Percentiles rank a stretch among this genome's conserved stretches.
Conservation (phyloP, 306 rosid genomes). For the Malus fusca region DNA sequence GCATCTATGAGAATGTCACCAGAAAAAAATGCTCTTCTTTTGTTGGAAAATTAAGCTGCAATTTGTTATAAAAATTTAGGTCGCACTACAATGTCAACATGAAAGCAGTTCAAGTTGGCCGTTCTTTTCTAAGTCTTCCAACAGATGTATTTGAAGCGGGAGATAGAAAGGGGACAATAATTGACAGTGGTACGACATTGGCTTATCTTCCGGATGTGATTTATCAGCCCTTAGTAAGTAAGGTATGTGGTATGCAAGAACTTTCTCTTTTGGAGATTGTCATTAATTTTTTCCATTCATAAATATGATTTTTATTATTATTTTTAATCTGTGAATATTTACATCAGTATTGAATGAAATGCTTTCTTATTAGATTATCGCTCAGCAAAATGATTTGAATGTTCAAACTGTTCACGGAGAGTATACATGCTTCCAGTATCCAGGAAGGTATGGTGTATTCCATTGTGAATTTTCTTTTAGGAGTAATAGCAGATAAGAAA, state of each 20-base stretch:
- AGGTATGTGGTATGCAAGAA: conserved; percentile 36
- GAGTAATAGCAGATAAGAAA: neutral
- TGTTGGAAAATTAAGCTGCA: conserved; percentile 4
- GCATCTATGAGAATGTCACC: neutral
- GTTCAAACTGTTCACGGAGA: conserved; percentile 77
- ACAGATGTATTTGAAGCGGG: conserved; percentile 53
- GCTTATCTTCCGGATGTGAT: conserved; percentile 92
- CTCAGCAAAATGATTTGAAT: conserved; percentile 63
- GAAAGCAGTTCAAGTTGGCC: conserved; percentile 91
- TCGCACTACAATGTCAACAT: conserved; percentile 86
- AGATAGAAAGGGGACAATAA: conserved; percentile 78
- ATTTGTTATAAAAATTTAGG: conserved; percentile 40
- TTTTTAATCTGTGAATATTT: neutral
- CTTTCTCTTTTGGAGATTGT: neutral
- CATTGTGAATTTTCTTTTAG: neutral
- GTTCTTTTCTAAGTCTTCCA: conserved; percentile 43
- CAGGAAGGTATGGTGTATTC: conserved; percentile 54
- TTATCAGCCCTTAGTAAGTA: conserved; percentile 63
- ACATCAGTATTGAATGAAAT: neutral
- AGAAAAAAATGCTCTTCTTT: neutral
- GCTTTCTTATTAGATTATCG: conserved; percentile 44
- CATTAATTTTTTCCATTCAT: neutral
- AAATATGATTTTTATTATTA: neutral
- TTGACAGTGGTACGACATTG: conserved; percentile 97
- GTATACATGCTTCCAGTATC: conserved; percentile 85